Evolutionary conservation across 73 alveolate species (phyloP).

Genomic region (Stentor roeselii): DNA sequence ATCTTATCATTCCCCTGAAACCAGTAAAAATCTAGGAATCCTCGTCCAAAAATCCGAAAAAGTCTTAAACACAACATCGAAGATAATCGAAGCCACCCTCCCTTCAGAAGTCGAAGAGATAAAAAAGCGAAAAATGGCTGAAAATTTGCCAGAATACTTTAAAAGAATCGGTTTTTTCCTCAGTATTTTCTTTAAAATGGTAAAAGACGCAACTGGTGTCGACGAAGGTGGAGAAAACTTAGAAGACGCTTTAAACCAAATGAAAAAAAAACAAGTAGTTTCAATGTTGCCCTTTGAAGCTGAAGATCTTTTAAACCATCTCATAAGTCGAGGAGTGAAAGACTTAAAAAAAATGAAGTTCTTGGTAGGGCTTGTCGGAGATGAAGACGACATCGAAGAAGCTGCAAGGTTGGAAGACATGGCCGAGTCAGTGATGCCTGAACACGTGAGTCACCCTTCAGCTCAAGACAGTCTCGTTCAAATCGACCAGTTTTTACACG

Average conservation of each 20-base stretch:
- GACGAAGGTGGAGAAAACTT: not conserved
- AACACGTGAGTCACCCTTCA: not conserved
- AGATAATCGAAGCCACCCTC: not conserved
- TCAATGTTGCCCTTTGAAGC: constrained; percentile 16
- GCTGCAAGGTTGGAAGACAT: not conserved
- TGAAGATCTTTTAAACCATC: not conserved
- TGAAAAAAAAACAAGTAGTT: not conserved
- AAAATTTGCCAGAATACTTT: not conserved
- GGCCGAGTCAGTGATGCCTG: not conserved
- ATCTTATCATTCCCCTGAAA: not conserved
- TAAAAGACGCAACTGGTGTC: not conserved
- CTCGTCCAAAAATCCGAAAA: not conserved
- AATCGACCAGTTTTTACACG: not conserved
- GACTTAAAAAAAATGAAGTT: not conserved
- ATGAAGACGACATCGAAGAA: not conserved
- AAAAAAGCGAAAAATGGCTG: not conserved
- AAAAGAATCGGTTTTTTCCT: not conserved
- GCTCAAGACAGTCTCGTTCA: not conserved
- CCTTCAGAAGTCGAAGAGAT: constrained; percentile 13
- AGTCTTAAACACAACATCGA: not conserved
- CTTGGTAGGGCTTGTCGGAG: not conserved
- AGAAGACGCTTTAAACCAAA: not conserved
- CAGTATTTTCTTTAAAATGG: not conserved
- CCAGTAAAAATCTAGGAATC: not conserved
- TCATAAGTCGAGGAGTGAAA: not conserved